Evolutionary conservation across 2,329 filamentous ascomycete species (phyloP), one percentile per base, ranked within the genome.

Genomic region (Aspergillus proliferans): DNA sequence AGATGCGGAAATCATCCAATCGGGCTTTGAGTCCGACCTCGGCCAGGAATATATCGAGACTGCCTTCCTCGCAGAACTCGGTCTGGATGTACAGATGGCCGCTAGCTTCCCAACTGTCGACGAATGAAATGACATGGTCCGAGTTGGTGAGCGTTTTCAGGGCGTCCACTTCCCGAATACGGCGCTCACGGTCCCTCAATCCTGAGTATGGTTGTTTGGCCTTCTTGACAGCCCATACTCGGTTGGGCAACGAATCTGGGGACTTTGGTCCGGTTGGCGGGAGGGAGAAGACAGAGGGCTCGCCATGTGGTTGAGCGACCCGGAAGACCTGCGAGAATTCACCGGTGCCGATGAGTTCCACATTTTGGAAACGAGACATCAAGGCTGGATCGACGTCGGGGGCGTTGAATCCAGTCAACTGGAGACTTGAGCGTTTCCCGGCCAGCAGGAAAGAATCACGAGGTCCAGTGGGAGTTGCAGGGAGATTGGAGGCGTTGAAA

Each of bases 1-100:
- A 98, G 68, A 97, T 96, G 53, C 93, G 83, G 72, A 98, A 98
- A 67, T 97, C 93, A 69, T 98, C 93, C 56, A 98, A 73, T 58
- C 92, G 82, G 43, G 89, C 91, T 65, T 87, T 89, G 52, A 85
- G 79, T 21, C 93, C 93, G 52, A 89, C 83, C 50, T 86, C 82
- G n/a, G 82, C 80, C 26, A 98, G 77, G 65, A 97, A 98, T 14
- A 83, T 79, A 65, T 94, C 87, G 40, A 98, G 75, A 52, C 88
- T 95, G 14, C 93, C 93, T 65, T 95, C 89, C 66, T 96, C 91
- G 63, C 93, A 98, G 65, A 85, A 97, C 64, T 98, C 93, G 0
- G 92, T 97, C 73, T 97, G 92, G 52, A 98, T 97, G 72, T 96
- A 98, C 8, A 98, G 80, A 63, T 92, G 84, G 49, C 81, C 81